Base-by-base conservation (phyloP, 805 yeast species). In the Candida multigemmis region DNA sequence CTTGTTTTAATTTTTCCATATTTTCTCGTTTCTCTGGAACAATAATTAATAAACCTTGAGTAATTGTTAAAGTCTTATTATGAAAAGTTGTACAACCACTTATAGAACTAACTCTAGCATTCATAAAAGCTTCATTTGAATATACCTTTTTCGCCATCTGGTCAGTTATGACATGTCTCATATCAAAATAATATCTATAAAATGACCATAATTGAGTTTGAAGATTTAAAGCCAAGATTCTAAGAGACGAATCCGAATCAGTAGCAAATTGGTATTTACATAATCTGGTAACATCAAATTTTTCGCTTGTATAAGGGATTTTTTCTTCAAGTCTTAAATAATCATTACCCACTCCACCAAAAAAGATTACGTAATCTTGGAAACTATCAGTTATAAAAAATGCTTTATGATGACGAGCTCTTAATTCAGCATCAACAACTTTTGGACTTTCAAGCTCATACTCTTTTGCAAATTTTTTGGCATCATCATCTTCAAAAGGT, bases 141-240 rank as follows among this genome's bases (percentile, higher is more conserved):
- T 32, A 32, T 7, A 49, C 28, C 19, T 34, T 29, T 13, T 46
- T 38, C 16, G 43, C 25, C 22, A 47, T 42, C 11, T 35, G 31
- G 3, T 48, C 44, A 10, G 45, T 41, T 11, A 54, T 35, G 2
- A 40, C 41, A 20, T 48, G 46, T 14, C 45, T 33, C 8, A 52
- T 31, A 31, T 59, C 60, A 30, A 44, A 51, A 34, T 43, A 50
- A 37, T 51, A 60, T 24, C 50, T 44, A 26, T 48, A 35, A 37
- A 56, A 60, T 27, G 50, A 46, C 67, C 67, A 61, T 5, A 56
- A 54, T 33, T 58, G 65, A 4, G 67, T 54, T 24, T 47, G 49
- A 23, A 59, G 36, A 35, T 60, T 60, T 22, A 58, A 48, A 11
- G 49, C 55, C 10, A 60, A 46, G 16, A 60, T 34, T 21, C 67